These are phyloP conservation scores for Salix udensis DNA, from an alignment of 345 rosid species.

Conservation along the genomic window DNA sequence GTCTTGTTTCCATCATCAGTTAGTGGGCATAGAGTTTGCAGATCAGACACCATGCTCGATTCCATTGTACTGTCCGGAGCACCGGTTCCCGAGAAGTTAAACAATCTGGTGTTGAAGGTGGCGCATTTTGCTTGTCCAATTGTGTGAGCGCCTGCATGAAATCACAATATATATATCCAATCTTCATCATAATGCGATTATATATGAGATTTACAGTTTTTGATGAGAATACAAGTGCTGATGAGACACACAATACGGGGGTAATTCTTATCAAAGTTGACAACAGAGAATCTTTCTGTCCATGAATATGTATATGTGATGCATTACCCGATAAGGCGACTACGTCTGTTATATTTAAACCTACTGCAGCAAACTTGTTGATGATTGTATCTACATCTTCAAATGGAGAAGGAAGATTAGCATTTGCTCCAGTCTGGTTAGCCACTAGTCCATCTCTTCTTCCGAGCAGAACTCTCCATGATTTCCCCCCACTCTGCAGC, in stretches of 20 bases:
- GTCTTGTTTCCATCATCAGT: constrained; percentile 17
- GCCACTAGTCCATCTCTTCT: constrained; percentile 71
- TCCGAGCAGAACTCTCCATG: constrained; percentile 66
- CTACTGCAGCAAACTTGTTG: constrained; percentile 49
- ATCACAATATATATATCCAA: not conserved
- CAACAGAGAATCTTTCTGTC: too few species aligned
- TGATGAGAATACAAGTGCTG: not conserved
- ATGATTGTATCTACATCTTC: constrained; percentile 43
- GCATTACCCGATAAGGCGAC: constrained; percentile 53
- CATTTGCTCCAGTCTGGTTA: constrained; percentile 51
- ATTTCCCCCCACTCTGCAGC: constrained; percentile 75
- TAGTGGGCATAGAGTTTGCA: constrained; percentile 11
- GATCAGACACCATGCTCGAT: constrained; percentile 1
- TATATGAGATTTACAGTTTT: not conserved
- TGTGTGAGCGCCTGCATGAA: constrained; percentile 21
- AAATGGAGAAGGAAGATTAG: constrained; percentile 59
- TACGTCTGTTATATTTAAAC: constrained; percentile 55
- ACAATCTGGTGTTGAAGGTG: constrained; percentile 23
- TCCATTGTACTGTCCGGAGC: constrained; percentile 16
- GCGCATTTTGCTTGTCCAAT: constrained; percentile 29
- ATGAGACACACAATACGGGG: not conserved
- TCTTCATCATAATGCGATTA: not conserved
- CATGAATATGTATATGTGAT: not conserved
- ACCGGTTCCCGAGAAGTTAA: constrained; percentile 23
- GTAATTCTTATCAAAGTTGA: too few species aligned